Conservation (phyloP, 768 basidiomycete species). For the Phylloporus sp. region DNA sequence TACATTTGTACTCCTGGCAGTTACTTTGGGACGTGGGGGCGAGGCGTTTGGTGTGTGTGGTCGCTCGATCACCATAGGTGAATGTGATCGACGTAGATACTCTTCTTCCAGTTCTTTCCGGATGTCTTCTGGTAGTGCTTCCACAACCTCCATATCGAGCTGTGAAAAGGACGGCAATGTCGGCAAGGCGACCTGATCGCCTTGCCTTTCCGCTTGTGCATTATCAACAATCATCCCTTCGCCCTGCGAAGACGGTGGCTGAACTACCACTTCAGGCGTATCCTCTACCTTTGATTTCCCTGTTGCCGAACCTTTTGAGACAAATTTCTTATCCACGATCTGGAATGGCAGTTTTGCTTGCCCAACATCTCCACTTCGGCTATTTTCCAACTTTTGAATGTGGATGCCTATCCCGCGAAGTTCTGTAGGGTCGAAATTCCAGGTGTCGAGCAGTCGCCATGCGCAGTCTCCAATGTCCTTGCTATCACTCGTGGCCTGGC, state of each 20-base stretch:
- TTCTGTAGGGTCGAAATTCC: constrained; percentile 79
- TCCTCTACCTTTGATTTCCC: background rate
- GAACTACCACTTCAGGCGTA: constrained; percentile 23
- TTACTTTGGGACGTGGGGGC: constrained; percentile 10
- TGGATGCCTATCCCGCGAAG: constrained; percentile 92
- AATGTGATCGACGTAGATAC: constrained; percentile 57
- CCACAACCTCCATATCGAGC: constrained; percentile 65
- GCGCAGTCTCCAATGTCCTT: constrained; percentile 71
- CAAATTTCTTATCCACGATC: constrained; percentile 7
- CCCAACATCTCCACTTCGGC: constrained; percentile 37
- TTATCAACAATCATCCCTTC: constrained; percentile 10
- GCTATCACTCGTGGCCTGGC: constrained; percentile 69
- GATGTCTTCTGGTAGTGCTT: constrained; percentile 67
- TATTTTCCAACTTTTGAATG: constrained; percentile 78
- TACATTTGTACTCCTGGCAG: constrained; percentile 40
- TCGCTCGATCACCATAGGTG: constrained; percentile 36
- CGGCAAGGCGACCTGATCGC: constrained; percentile 44
- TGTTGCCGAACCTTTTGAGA: constrained; percentile 1
- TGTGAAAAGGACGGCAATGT: constrained; percentile 73
- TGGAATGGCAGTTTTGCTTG: constrained; percentile 65
- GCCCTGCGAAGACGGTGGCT: constrained; percentile 35
- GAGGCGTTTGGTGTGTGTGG: background rate
- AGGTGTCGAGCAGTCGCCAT: constrained; percentile 67
- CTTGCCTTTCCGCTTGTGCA: constrained; percentile 8
- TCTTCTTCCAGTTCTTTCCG: constrained; percentile 65